Conservation (phyloP, 495 filamentous ascomycete species). For the Annulohypoxylon bovei region DNA sequence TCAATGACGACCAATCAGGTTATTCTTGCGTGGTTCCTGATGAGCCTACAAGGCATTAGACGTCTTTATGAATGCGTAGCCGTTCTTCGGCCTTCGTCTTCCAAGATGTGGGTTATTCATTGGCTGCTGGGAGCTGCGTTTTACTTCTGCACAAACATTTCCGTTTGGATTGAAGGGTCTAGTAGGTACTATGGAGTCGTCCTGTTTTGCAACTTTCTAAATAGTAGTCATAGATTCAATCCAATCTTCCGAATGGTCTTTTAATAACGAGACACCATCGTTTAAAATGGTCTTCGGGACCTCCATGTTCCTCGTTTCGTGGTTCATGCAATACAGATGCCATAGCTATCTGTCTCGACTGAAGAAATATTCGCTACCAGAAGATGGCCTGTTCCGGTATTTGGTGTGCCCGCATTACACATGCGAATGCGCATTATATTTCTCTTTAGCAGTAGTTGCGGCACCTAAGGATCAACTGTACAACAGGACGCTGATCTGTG, state of each 20-base stretch:
- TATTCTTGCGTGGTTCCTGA: constrained; percentile 71
- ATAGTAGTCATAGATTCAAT: constrained; percentile 38
- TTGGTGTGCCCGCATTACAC: constrained; percentile 92
- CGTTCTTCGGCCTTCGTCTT: constrained; percentile 69
- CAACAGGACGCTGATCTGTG: constrained; percentile 79
- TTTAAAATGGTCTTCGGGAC: constrained; percentile 69
- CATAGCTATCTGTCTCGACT: constrained; percentile 83
- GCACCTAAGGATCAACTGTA: constrained; percentile 69
- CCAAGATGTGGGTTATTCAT: constrained; percentile 83
- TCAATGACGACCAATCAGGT: constrained; percentile 75
- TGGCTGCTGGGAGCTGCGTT: constrained; percentile 82
- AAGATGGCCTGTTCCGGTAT: constrained; percentile 68
- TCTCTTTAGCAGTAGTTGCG: constrained; percentile 77
- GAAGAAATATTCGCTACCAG: constrained; percentile 84
- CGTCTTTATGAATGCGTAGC: constrained; percentile 76
- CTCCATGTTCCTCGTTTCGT: constrained; percentile 77
- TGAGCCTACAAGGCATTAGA: constrained; percentile 77
- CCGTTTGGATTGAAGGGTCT: constrained; percentile 88
- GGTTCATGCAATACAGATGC: constrained; percentile 79
- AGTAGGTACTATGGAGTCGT: constrained; percentile 57
- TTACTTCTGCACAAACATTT: constrained; percentile 75
- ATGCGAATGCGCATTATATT: constrained; percentile 84
- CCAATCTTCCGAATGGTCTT: constrained; percentile 35
- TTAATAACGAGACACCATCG: constrained; percentile 57
- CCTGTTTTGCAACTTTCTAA: constrained; percentile 25